These are phyloP conservation scores for Fabrea salina DNA, from an alignment of 169 alveolate species.

Conservation along the genomic window DNA sequence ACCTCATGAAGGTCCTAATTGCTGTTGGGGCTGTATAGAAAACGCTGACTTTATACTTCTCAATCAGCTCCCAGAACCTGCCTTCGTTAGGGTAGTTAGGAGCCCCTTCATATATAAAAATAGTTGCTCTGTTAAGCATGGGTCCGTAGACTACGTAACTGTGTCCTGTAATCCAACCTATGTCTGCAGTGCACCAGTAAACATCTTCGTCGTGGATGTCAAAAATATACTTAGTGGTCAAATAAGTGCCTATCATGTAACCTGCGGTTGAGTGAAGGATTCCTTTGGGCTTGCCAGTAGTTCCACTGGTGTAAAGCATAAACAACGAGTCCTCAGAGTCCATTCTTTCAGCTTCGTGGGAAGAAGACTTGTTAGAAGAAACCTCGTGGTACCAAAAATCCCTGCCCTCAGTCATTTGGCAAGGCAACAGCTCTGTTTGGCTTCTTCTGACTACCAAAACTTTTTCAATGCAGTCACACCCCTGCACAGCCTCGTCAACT, in stretches of 20 bases:
- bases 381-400: constrained; percentile 33
- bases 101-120: constrained; percentile 91
- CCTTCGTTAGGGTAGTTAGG: constrained; percentile 95
- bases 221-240: constrained; percentile 87
- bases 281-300: constrained; percentile 97
- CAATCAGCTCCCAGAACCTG: constrained; percentile 81
- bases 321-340: constrained; percentile 93
- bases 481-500: constrained; percentile 82
- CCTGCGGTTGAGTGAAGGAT: constrained; percentile 94
- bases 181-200: constrained; percentile 94
- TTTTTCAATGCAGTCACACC: constrained; percentile 15
- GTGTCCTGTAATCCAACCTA: constrained; percentile 99
- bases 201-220: constrained; percentile 87
- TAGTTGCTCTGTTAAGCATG: constrained; percentile 90
- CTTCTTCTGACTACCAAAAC: constrained; percentile 10
- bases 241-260: constrained; percentile 85
- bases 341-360: constrained; percentile 79
- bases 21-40: constrained; percentile 99
- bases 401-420: background rate
- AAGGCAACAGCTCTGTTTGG: background rate
- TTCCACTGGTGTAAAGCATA: constrained; percentile 95
- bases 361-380: background rate
- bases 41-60: constrained; percentile 88
- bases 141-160: constrained; percentile 95
- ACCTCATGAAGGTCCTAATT: constrained; percentile 87